Percentiles rank a stretch among this genome's conserved stretches.
Conservation (phyloP, 2,329 filamentous ascomycete species). For the Pseudogymnoascus sp. region DNA sequence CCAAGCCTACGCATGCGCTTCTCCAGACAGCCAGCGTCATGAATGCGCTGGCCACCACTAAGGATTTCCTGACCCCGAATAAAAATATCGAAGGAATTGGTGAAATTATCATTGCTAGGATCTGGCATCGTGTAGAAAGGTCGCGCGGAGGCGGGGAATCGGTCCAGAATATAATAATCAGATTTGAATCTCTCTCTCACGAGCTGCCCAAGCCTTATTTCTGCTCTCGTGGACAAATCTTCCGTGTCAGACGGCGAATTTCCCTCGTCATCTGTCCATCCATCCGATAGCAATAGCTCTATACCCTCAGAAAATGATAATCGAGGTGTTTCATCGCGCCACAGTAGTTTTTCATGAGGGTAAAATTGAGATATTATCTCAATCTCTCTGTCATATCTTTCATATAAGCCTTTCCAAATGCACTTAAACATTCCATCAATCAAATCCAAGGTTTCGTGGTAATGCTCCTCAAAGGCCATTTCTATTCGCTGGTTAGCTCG, state of each 20-base stretch:
- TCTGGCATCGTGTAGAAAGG: constrained; percentile 92
- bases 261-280: constrained; percentile 70
- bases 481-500: constrained; percentile 36
- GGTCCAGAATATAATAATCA: constrained; percentile 91
- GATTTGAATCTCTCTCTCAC: constrained; percentile 81
- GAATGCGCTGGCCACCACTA: constrained; percentile 87
- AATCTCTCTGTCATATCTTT: constrained; percentile 61
- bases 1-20: constrained; percentile 69
- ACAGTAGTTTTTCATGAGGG: constrained; percentile 78
- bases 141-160: constrained; percentile 75
- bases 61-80: constrained; percentile 88
- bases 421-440: constrained; percentile 76
- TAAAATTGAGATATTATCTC: constrained; percentile 75
- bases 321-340: constrained; percentile 76
- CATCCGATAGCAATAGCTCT: constrained; percentile 69
- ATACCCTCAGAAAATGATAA: constrained; percentile 75
- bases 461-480: constrained; percentile 83
- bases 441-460: constrained; percentile 74
- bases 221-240: constrained; percentile 76
- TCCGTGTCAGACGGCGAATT: constrained; percentile 62
- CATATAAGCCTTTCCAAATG: constrained; percentile 66
- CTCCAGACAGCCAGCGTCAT: constrained; percentile 66
- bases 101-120: constrained; percentile 60
- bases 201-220: constrained; percentile 76
- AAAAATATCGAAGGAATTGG: constrained; percentile 94